phyloP scores from a whole-genome alignment of 2,329 filamentous ascomycete genomes.

The Colletotrichum sp. region DNA sequence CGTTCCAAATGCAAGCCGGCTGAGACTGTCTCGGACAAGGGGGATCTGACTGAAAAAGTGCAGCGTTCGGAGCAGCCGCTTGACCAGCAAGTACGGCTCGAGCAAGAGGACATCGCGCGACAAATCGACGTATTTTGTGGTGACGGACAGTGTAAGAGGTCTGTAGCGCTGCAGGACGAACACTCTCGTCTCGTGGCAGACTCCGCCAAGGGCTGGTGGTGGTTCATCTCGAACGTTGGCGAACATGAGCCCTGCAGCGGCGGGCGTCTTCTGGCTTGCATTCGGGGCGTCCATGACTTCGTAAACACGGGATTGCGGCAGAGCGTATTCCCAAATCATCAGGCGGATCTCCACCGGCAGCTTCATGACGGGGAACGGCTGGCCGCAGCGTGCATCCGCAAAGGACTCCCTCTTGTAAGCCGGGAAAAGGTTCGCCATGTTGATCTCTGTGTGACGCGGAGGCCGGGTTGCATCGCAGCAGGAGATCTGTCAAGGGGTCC shows the following conservation, averaged over 20 bases:
- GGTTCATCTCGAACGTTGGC: constrained; percentile 51
- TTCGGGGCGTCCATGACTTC: constrained; percentile 52
- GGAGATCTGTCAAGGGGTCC: constrained; percentile 4
- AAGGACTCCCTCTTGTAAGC: neutral
- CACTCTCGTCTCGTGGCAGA: constrained; percentile 48
- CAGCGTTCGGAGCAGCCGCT: constrained; percentile 49
- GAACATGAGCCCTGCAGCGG: constrained; percentile 50
- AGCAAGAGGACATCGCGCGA: constrained; percentile 50
- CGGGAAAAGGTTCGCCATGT: constrained; percentile 10
- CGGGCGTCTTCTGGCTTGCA: constrained; percentile 41
- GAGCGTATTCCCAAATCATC: constrained; percentile 50
- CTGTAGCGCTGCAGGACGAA: constrained; percentile 48
- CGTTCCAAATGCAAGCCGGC: constrained; percentile 48
- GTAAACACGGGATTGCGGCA: constrained; percentile 50
- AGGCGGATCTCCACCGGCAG: constrained; percentile 50
- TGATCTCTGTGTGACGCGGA: constrained; percentile 13
- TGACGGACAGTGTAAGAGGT: constrained; percentile 46
- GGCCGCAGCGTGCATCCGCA: neutral
- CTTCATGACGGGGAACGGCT: constrained; percentile 23
- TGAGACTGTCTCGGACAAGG: constrained; percentile 44
- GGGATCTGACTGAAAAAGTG: constrained; percentile 52
- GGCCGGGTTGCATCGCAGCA: constrained; percentile 17
- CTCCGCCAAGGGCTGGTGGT: constrained; percentile 46
- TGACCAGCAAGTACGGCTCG: constrained; percentile 53
- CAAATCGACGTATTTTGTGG: constrained; percentile 53